Evolutionary conservation across 345 rosid genomes (phyloP), one percentile per base, ranked within the genome.

Genomic region (Sisymbrium altissimum): DNA sequence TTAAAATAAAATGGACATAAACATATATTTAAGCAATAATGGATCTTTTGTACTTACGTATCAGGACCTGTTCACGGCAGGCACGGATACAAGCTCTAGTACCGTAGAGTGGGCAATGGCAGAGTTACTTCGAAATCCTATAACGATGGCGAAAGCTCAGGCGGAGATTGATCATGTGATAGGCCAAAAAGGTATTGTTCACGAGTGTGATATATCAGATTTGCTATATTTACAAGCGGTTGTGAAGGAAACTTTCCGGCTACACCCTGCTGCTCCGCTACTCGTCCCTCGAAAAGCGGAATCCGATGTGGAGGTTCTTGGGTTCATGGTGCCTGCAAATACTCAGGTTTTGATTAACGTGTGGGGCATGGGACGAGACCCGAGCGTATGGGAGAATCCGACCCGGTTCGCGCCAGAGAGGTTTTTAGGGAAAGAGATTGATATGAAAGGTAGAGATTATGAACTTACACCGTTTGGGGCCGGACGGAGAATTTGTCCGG

Each of bases 301-400:
- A 70, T 12, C 57, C 0, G 79, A 83, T 3, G 79, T 66, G 1
- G 73, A 81, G 60, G 33, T 83, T 10, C 57, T 54, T 13, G 81
- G 82, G 0, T 78, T 39, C 48, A 3, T 44, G 0, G 71, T 85
- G 10, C 79, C 79, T 4, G 77, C 74, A 68, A 66, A 55, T 2
- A 56, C 84, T 9, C 83, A 83, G 32, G 66, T 85, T 7, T 44
- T 81, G 3, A 79, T 83, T 6, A 82, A 80, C 23, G 70, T 62
- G 2, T 81, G 82, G 82, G 80, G 69, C 4, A 76, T 82, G 0
- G 84, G 85, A 54, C 33, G 85, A 11, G 84, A 86, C n/a, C 66
- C 84, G 3, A 64, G 13, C 0, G 59, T 64, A 7, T 82, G 85
- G 85, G 66, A 59, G 25, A 66, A 80, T 27, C 75, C 84, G 0